phyloP scores from a whole-genome alignment of 768 basidiomycete species.

The Amanita pallidorosea region DNA sequence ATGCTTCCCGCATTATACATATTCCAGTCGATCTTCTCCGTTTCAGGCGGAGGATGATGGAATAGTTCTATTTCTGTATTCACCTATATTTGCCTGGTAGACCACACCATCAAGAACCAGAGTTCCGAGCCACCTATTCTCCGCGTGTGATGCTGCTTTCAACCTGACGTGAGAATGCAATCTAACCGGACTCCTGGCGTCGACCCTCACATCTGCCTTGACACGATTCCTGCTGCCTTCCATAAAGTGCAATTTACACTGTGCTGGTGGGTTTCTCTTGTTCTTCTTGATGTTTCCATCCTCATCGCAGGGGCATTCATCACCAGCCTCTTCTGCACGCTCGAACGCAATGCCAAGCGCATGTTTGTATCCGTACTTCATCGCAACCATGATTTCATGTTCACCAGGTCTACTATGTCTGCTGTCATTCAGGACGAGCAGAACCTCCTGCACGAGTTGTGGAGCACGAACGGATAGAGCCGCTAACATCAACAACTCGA shows the following conservation, averaged over 20 bases:
- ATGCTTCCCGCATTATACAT: slow-evolving; percentile 53
- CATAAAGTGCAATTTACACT: slow-evolving; percentile 26
- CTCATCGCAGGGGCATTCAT: slow-evolving; percentile 60
- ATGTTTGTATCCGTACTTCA: slow-evolving; percentile 42
- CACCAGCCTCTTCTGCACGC: slow-evolving; percentile 55
- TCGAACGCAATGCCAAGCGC: slow-evolving; percentile 51
- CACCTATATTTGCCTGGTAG: slow-evolving; percentile 38
- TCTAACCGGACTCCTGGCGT: slow-evolving; percentile 35
- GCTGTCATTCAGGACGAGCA: slow-evolving; percentile 48
- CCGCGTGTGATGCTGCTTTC: slow-evolving; percentile 44
- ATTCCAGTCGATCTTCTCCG: slow-evolving; percentile 49
- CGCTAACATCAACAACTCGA: slow-evolving; percentile 41
- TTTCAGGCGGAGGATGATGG: slow-evolving; percentile 53
- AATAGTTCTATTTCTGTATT: slow-evolving; percentile 42
- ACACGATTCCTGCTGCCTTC: slow-evolving; percentile 27
- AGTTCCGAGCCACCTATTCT: slow-evolving; percentile 34
- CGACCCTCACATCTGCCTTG: slow-evolving; percentile 45
- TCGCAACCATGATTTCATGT: slow-evolving; percentile 13
- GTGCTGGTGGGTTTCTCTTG: slow-evolving; percentile 31
- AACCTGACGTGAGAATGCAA: slow-evolving; percentile 60
- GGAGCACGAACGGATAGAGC: slow-evolving; percentile 40
- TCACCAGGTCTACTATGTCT: slow-evolving; percentile 16
- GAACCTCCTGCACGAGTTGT: slow-evolving; percentile 45
- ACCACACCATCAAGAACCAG: slow-evolving; percentile 52
- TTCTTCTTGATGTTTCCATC: slow-evolving; percentile 34